phyloP scores from a whole-genome alignment of 306 rosid genomes.

The Castanospermum australe region DNA sequence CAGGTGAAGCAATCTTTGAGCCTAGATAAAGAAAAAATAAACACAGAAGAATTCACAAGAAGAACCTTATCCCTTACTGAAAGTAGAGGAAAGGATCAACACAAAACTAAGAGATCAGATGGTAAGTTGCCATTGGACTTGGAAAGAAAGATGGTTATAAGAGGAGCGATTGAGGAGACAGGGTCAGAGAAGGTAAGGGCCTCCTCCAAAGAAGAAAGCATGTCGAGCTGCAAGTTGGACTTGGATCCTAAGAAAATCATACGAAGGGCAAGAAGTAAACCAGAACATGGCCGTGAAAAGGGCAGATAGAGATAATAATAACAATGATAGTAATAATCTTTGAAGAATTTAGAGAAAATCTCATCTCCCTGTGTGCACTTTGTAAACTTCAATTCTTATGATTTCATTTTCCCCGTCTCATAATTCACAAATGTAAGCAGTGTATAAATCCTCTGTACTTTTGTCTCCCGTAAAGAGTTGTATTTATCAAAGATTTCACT shows the following conservation, averaged over 20 bases:
- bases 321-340: not conserved
- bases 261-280: slow-evolving; percentile 58
- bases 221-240: slow-evolving; percentile 45
- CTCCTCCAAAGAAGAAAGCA: slow-evolving; percentile 34
- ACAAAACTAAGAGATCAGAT: slow-evolving; percentile 43
- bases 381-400: slow-evolving; percentile 27
- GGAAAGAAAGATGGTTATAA: slow-evolving; percentile 48
- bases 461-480: slow-evolving; percentile 16
- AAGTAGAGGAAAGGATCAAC: slow-evolving; percentile 45
- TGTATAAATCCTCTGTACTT: slow-evolving; percentile 29
- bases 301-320: slow-evolving; percentile 47
- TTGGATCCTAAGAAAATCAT: slow-evolving; percentile 52
- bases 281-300: slow-evolving; percentile 64
- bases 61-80: slow-evolving; percentile 39
- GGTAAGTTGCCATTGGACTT: slow-evolving; percentile 45
- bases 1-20: slow-evolving; percentile 44
- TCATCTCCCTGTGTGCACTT: slow-evolving; percentile 26
- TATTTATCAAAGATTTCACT: slow-evolving; percentile 12
- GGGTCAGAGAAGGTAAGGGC: slow-evolving; percentile 37
- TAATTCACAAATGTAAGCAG: slow-evolving; percentile 39
- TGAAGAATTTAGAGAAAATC: slow-evolving; percentile 27
- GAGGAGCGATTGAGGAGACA: slow-evolving; percentile 43
- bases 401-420: slow-evolving; percentile 23
- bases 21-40: slow-evolving; percentile 44
- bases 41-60: slow-evolving; percentile 44